Base-by-base conservation (phyloP, 164 flowering plant genomes). In the Malania oleifera region DNA sequence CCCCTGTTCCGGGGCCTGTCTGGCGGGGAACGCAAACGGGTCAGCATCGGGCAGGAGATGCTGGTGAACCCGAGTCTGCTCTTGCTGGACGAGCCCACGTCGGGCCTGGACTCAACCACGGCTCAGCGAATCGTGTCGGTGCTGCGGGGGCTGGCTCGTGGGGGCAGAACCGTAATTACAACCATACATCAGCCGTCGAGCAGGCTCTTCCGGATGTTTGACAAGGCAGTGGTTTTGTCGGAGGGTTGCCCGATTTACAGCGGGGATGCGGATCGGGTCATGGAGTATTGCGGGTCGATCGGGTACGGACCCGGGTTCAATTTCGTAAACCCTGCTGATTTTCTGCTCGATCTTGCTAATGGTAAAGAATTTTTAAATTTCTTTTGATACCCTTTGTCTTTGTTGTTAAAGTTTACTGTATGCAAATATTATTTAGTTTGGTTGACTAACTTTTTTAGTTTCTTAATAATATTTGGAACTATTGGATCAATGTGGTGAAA, bases 1-100 rank as follows among this genome's bases (percentile, higher is more conserved):
- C 72, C 85, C 0, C 56, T 87, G 11, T 27, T 85, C 14, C 73
- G 98, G 45, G 96, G 98, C 0, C 17, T 92, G 1, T 92, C 98
- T 7, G 98, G 98, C 14, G 98, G 98, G 14, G 98, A 92, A 51
- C 66, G 96, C 17, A 89, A 89, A 58, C 73, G 98, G 73, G 98
- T 92, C n/a, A 87, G 96, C 63, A 89, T 92, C 28, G 96, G 98
- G 61, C 93, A 82, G 44, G 98, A 92, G 62, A 84, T 92, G 95
- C 57, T 92, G 41, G 85, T 92, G 38, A 87, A 92, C 76, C 98
- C 98, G 20, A 85, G 95, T 54, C 70, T 89, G 19, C 60, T 92
- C 55, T 65, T 92, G 57, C 66, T 92, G 2, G 98, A 92, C 64
- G 98, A 92, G 73, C 98, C 98, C 13, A 92, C 96, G 0, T 92